Conservation (phyloP, 1,284 basidiomycete species). For the Fomitopsis pinicola region DNA sequence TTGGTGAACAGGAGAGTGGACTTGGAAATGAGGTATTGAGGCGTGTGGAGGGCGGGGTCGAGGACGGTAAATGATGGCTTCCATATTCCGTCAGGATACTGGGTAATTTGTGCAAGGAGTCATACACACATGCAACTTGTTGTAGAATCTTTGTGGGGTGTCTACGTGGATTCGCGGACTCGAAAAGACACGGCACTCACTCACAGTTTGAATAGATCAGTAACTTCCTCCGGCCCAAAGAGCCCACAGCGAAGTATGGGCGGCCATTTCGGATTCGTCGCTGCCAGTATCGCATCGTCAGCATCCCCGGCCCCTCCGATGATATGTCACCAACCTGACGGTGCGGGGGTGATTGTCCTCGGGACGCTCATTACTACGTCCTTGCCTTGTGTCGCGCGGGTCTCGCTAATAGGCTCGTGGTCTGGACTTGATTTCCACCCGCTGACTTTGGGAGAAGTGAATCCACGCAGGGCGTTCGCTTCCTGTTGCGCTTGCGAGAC, state of each 20-base stretch:
- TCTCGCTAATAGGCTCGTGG: background rate
- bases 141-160: background rate
- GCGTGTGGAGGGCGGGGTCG: background rate
- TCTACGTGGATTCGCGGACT: background rate
- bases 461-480: background rate
- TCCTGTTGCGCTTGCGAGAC: background rate
- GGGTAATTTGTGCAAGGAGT: no score
- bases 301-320: no score
- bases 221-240: background rate
- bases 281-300: background rate
- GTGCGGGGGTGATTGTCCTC: background rate
- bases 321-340: background rate
- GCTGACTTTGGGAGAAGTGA: background rate
- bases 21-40: background rate
- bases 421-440: background rate
- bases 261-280: background rate
- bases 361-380: background rate
- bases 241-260: background rate
- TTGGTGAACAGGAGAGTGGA: background rate
- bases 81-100: no score
- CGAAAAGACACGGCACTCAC: background rate
- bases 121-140: background rate
- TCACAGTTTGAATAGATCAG: background rate
- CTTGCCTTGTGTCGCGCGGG: background rate
- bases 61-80: background rate